These are phyloP conservation scores for Ampelomyces quisqualis DNA, from an alignment of 2,329 filamentous ascomycete species.

Conservation along the genomic window DNA sequence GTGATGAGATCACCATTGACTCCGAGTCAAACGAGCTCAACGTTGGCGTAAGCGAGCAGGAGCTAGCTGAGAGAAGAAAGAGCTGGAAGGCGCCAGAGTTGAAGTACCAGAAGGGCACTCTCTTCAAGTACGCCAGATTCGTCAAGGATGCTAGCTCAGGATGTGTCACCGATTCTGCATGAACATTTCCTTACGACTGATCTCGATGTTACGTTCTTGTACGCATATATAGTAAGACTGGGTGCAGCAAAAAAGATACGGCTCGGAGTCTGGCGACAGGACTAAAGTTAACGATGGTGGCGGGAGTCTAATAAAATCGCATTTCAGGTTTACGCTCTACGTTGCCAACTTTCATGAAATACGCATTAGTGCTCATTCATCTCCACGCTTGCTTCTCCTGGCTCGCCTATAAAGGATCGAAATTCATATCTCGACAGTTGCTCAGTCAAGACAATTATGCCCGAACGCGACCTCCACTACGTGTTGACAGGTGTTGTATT, in stretches of 20 bases:
- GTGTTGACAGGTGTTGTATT: too few species aligned
- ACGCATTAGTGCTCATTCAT: too few species aligned
- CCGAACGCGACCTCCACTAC: too few species aligned
- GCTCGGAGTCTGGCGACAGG: constrained; percentile 7
- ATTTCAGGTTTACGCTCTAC: too few species aligned
- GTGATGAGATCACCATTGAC: constrained; percentile 79
- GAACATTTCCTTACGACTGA: too few species aligned
- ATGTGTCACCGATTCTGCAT: constrained; percentile 57
- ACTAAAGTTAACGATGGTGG: not conserved
- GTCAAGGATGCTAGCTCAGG: constrained; percentile 61
- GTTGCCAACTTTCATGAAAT: too few species aligned
- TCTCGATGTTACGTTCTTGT: constrained; percentile 3
- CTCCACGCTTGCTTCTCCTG: too few species aligned
- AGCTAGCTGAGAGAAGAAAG: constrained; percentile 55
- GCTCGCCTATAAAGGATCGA: too few species aligned
- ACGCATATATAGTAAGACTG: constrained; percentile 4
- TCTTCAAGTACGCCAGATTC: constrained; percentile 60
- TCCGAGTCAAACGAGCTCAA: constrained; percentile 70
- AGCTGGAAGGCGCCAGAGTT: constrained; percentile 56
- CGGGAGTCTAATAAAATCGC: not conserved
- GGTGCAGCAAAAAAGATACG: constrained; percentile 6
- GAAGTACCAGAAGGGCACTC: constrained; percentile 60
- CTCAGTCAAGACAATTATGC: too few species aligned
- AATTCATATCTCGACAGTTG: too few species aligned
- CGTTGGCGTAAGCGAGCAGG: constrained; percentile 65